Conservation (phyloP, 2,329 filamentous ascomycete genomes). For the Coniochaeta pulveracea region DNA sequence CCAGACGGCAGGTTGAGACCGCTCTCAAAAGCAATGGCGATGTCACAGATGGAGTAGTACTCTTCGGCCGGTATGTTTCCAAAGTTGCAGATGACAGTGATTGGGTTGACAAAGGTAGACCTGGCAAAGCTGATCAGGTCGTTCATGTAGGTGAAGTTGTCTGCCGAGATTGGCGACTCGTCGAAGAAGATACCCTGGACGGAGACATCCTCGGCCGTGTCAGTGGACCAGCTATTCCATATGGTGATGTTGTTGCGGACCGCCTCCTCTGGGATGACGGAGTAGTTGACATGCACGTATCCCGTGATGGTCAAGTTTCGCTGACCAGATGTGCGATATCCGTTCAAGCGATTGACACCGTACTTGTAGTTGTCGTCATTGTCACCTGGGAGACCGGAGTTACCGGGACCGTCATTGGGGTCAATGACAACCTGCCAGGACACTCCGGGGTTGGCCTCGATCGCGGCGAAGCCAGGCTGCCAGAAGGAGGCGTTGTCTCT, state of each 20-base stretch:
- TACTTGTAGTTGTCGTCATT: conserved; percentile 4
- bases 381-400: conserved; percentile 4
- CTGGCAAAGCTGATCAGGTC: conserved; percentile 6
- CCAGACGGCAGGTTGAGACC: not conserved
- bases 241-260: conserved; percentile 3
- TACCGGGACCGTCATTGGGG: conserved; percentile 5
- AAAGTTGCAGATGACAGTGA: conserved; percentile 2
- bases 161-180: conserved; percentile 8
- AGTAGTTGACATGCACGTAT: conserved; percentile 5
- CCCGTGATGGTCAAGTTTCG: not conserved
- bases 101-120: conserved; percentile 1
- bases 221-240: conserved; percentile 6
- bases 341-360: not conserved
- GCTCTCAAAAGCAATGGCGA: not conserved
- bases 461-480: conserved; percentile 2
- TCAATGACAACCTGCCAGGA: conserved; percentile 7
- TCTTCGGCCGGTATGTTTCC: conserved; percentile 14
- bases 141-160: conserved; percentile 5
- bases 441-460: conserved; percentile 3
- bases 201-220: conserved; percentile 3
- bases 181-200: conserved; percentile 9
- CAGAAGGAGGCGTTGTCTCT: conserved; percentile 1
- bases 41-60: conserved; percentile 13
- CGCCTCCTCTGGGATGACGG: not conserved
- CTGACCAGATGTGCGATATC: no score